phyloP scores from a whole-genome alignment of 2,329 filamentous ascomycete species.

The Trichoderma endophyticum region DNA sequence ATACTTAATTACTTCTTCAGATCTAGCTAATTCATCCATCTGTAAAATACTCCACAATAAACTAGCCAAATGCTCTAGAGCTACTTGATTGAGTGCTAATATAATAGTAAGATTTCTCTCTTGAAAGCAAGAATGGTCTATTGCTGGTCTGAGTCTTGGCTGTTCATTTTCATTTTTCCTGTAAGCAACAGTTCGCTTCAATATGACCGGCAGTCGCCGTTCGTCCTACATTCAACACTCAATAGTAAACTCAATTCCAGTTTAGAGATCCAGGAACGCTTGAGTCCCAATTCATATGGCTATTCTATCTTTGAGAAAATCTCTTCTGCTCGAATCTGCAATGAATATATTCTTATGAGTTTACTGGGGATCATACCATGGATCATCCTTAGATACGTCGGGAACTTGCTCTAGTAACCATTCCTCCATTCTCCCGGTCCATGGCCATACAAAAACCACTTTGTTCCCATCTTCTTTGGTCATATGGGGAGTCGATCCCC shows the following conservation, averaged over 20 bases:
- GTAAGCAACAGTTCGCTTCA: no score
- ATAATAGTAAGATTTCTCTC: not conserved
- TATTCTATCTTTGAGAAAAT: not conserved
- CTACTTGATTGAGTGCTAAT: not conserved
- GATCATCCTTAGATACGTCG: not conserved
- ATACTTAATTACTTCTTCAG: not conserved
- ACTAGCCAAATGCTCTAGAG: not conserved
- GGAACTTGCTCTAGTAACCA: not conserved
- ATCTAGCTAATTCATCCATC: not conserved
- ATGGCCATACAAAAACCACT: not conserved
- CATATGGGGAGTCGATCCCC: not conserved
- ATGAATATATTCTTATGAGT: not conserved
- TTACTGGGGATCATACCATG: not conserved
- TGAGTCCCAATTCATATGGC: not conserved
- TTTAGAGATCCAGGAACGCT: not conserved
- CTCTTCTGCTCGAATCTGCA: not conserved
- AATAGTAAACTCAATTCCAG: no score
- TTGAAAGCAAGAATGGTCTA: no score
- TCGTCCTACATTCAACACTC: no score
- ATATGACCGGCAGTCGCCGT: no score
- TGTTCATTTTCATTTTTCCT: no score
- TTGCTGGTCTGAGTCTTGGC: no score
- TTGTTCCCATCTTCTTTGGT: not conserved
- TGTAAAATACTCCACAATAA: not conserved
- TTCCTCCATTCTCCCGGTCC: not conserved